Percentiles rank a stretch among this genome's conserved stretches.
phyloP scores from a whole-genome alignment of 441 rosid species.

The Eruca vesicaria region DNA sequence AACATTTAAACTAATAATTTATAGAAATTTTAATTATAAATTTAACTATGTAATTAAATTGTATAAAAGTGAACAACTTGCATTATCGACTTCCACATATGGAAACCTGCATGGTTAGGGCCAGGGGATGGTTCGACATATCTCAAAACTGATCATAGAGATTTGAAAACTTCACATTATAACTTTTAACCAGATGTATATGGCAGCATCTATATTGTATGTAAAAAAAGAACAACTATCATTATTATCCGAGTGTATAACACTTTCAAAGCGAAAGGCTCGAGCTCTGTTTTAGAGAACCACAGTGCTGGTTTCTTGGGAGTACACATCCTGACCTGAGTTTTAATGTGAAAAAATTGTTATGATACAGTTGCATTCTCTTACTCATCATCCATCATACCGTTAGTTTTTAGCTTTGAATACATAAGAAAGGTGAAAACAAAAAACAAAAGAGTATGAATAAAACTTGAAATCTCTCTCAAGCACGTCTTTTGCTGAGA shows the following conservation, averaged over 20 bases:
- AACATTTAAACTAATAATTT: no score
- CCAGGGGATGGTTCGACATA: background rate
- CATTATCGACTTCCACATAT: background rate
- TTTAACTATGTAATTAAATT: no score
- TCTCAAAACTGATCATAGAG: slow-evolving; percentile 1
- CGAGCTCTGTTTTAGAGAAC: slow-evolving; percentile 1
- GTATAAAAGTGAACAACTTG: background rate
- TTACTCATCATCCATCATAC: background rate
- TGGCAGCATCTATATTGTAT: background rate
- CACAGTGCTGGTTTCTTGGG: background rate
- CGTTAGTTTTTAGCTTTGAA: background rate
- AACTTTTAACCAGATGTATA: no score
- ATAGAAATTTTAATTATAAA: no score
- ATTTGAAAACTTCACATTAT: background rate
- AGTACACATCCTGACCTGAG: background rate
- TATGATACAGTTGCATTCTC: background rate
- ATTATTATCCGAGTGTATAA: background rate
- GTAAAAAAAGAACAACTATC: background rate
- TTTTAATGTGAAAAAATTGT: background rate
- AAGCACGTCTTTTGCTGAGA: slow-evolving; percentile 68
- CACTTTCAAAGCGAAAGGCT: background rate
- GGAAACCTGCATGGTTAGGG: background rate
- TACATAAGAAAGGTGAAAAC: slow-evolving; percentile 13
- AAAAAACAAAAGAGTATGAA: background rate
- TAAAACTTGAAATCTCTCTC: slow-evolving; percentile 10